Percentiles rank a stretch among this genome's conserved stretches.
These are phyloP conservation scores for Physcomitrellopsis africana DNA, from an alignment of 225 moss, liverwort and hornwort species.

Conservation along the genomic window DNA sequence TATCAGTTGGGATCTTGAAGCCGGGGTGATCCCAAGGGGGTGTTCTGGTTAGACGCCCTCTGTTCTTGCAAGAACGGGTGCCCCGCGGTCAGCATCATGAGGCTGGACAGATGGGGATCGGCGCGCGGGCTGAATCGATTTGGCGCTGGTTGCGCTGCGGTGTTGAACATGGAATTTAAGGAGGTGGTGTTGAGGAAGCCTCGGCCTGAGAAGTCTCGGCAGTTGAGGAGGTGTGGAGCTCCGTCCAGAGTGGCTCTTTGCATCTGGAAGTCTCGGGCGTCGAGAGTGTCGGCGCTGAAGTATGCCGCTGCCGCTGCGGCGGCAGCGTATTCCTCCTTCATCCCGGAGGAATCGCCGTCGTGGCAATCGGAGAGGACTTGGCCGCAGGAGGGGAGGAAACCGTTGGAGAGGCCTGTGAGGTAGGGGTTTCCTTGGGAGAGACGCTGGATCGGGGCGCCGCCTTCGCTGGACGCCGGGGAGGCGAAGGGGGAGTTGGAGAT, in stretches of 20 bases:
- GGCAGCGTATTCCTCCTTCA: slow-evolving; percentile 66
- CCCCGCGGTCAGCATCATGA: slow-evolving; percentile 83
- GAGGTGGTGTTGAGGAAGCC: slow-evolving; percentile 42
- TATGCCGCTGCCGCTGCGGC: slow-evolving; percentile 63
- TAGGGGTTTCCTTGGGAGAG: slow-evolving; percentile 72
- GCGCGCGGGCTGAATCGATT: slow-evolving; percentile 69
- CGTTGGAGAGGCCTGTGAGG: slow-evolving; percentile 67
- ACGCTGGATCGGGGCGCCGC: slow-evolving; percentile 71
- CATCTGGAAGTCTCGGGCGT: slow-evolving; percentile 75
- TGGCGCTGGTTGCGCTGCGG: slow-evolving; percentile 59
- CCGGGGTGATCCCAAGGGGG: slow-evolving; percentile 91
- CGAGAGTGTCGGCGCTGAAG: slow-evolving; percentile 93
- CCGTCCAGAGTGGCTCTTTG: slow-evolving; percentile 41
- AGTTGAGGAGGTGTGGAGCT: slow-evolving; percentile 42
- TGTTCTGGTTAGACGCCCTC: slow-evolving; percentile 95
- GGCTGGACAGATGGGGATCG: slow-evolving; percentile 60
- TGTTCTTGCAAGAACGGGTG: slow-evolving; percentile 92
- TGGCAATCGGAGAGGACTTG: slow-evolving; percentile 49
- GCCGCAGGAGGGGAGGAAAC: slow-evolving; percentile 61
- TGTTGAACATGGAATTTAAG: slow-evolving; percentile 81
- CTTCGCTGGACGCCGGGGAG: slow-evolving; percentile 95
- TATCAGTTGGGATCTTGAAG: slow-evolving; percentile 46
- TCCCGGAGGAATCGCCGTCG: slow-evolving; percentile 63
- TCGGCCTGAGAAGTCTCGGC: slow-evolving; percentile 43
- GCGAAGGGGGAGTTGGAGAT: slow-evolving; percentile 77